Evolutionary conservation across 179 eudicot species (phyloP), one percentile per base, ranked within the genome.

Genomic region (Carnegiea gigantea): DNA sequence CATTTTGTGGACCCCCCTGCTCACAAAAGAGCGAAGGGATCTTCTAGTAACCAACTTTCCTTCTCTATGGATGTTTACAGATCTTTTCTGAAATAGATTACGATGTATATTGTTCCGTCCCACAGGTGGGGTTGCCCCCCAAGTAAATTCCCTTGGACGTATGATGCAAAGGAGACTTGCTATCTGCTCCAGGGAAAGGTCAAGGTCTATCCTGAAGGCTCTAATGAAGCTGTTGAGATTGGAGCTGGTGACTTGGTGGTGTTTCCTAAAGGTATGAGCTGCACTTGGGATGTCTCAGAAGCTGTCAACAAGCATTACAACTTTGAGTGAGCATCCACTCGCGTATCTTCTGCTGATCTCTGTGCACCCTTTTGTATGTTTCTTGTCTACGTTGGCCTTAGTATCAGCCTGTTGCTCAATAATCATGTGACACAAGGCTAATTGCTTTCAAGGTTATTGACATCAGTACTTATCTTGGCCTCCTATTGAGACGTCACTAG

Each of bases 131-230:
- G 96, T 40, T 93, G 98, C 73, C 83, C 88, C 76, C 93, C 95
- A 48, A 93, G 98, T 88, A 91, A 93, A 70, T 93, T 93, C 79
- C 97, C 98, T 33, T 93, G 98, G 98, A 93, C 94, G 24, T 93
- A 92, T 83, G 86, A 86, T 6, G 84, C 92, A 51, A 92, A 86
- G 84, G 98, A 93, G 86, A 91, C 93, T 18, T 93, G 98, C 86
- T 92, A 81, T 85, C 88, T 93, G 76, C 81, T 93, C 68, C 83
- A 93, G 85, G 98, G 98, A 64, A 93, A 92, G 87, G 98, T 93
- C 86, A 93, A 92, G 87, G 98, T 93, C 20, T 92, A 88, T 80
- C 98, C 97, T 3, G 93, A 91, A 36, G 98, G 98, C 26, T 86
- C 91, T 28, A 83, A 85, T 11, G 93, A 92, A 82, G 91, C 86